Percentiles rank a stretch among this genome's conserved stretches.
phyloP scores from a whole-genome alignment of 768 basidiomycete genomes.

The Zangia roseola region DNA sequence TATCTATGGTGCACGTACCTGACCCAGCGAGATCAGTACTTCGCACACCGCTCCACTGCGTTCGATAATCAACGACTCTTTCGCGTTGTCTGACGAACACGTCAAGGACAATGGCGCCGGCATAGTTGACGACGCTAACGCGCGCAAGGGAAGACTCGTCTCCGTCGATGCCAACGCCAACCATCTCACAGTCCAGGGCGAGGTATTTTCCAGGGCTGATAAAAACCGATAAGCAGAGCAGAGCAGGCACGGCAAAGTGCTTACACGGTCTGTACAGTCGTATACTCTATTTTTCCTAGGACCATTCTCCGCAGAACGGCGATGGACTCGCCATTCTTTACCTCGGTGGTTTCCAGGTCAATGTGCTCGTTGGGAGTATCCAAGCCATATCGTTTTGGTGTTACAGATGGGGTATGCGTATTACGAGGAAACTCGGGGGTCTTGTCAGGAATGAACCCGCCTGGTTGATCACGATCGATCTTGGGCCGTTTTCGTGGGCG shows the following conservation, averaged over 20 bases:
- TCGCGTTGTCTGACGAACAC: slow-evolving; percentile 86
- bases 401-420: slow-evolving; percentile 4
- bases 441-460: not conserved
- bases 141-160: slow-evolving; percentile 83
- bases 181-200: slow-evolving; percentile 97
- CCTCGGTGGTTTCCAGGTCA: slow-evolving; percentile 24
- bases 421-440: slow-evolving; percentile 2
- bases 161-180: slow-evolving; percentile 86
- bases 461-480: slow-evolving; percentile 7
- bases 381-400: not conserved
- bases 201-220: slow-evolving; percentile 69
- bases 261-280: slow-evolving; percentile 44
- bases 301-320: slow-evolving; percentile 51
- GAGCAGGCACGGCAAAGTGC: slow-evolving; percentile 19
- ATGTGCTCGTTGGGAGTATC: slow-evolving; percentile 5
- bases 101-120: slow-evolving; percentile 78
- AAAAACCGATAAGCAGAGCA: slow-evolving; percentile 5
- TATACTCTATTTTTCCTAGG: slow-evolving; percentile 42
- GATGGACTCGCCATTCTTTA: slow-evolving; percentile 50
- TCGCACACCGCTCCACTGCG: slow-evolving; percentile 84
- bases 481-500: slow-evolving; percentile 20
- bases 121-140: slow-evolving; percentile 86
- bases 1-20: slow-evolving; percentile 25
- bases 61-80: slow-evolving; percentile 89
- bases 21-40: slow-evolving; percentile 70